Percentiles rank a stretch among this genome's conserved stretches.
These are phyloP conservation scores for Lobosporangium transversale DNA, from an alignment of 192 early-diverging fungal genomes.

Conservation along the genomic window DNA sequence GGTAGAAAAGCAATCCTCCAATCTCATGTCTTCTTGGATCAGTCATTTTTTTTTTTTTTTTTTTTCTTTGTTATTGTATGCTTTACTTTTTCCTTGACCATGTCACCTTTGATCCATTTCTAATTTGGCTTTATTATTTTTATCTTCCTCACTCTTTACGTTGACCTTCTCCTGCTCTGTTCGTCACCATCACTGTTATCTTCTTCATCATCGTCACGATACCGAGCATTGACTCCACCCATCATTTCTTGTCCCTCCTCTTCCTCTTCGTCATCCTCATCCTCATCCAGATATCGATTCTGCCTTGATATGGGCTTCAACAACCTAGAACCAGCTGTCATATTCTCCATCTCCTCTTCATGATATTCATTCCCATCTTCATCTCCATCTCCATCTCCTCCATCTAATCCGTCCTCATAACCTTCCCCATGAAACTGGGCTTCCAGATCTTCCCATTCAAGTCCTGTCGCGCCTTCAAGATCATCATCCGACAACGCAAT, in stretches of 20 bases:
- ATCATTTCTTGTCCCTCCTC: slow-evolving; percentile 14
- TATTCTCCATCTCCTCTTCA: slow-evolving; percentile 16
- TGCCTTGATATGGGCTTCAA: slow-evolving; percentile 8
- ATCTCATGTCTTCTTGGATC: too few species aligned
- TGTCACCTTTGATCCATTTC: background rate
- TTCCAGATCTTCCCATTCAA: slow-evolving; percentile 48
- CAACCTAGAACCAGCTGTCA: background rate
- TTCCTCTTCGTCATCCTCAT: slow-evolving; percentile 14
- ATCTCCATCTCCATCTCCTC: slow-evolving; percentile 2
- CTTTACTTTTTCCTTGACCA: too few species aligned
- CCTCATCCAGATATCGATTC: slow-evolving; percentile 19
- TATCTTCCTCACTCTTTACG: background rate
- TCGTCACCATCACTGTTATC: slow-evolving; percentile 1
- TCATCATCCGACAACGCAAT: slow-evolving; percentile 50
- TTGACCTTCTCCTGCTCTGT: too few species aligned
- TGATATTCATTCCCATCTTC: slow-evolving; percentile 1
- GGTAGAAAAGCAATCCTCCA: too few species aligned
- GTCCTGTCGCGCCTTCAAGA: slow-evolving; percentile 26
- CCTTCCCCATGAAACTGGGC: slow-evolving; percentile 11
- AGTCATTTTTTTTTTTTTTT: too few species aligned
- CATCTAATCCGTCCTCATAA: background rate
- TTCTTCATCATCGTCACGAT: slow-evolving; percentile 15
- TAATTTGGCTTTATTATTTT: background rate
- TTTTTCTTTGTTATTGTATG: too few species aligned
- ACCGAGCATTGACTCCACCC: background rate